A percentile compares a stretch with the other conserved stretches of the same genome.
phyloP scores from a whole-genome alignment of 495 filamentous ascomycete species.

The Penicillium dipodomyicola region DNA sequence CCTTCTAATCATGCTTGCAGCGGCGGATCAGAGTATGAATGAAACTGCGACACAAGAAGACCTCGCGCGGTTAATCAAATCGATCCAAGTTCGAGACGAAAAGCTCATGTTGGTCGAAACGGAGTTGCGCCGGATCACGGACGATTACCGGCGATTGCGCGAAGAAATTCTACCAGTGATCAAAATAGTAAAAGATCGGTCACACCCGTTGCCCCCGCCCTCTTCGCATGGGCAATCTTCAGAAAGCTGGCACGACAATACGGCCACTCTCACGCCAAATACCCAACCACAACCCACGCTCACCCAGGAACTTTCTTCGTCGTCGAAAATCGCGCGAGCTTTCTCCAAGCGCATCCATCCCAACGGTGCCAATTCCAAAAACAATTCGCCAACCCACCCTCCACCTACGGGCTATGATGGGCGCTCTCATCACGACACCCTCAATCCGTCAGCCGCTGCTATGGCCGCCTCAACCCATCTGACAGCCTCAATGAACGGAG shows the following conservation, averaged over 20 bases:
- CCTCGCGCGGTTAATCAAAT: conserved; percentile 81
- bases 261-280: conserved; percentile 40
- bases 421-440: conserved; percentile 50
- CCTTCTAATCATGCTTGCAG: conserved; percentile 40
- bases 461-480: conserved; percentile 74
- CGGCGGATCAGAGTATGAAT: conserved; percentile 85
- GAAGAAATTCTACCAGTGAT: conserved; percentile 90
- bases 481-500: conserved; percentile 67
- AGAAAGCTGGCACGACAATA: conserved; percentile 36
- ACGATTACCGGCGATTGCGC: conserved; percentile 79
- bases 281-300: conserved; percentile 39
- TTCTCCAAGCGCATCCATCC: conserved; percentile 93
- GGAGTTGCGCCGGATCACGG: conserved; percentile 74
- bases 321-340: conserved; percentile 26
- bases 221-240: conserved; percentile 31
- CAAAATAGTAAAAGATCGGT: conserved; percentile 83
- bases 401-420: conserved; percentile 57
- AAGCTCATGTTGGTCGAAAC: conserved; percentile 75
- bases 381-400: conserved; percentile 73
- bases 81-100: conserved; percentile 82
- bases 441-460: conserved; percentile 65
- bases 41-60: conserved; percentile 87
- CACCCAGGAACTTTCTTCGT: conserved; percentile 23
- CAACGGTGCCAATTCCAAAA: conserved; percentile 72
- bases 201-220: conserved; percentile 74